phyloP scores from a whole-genome alignment of 176 grass and related monocot species.

The Hordeum marinum region DNA sequence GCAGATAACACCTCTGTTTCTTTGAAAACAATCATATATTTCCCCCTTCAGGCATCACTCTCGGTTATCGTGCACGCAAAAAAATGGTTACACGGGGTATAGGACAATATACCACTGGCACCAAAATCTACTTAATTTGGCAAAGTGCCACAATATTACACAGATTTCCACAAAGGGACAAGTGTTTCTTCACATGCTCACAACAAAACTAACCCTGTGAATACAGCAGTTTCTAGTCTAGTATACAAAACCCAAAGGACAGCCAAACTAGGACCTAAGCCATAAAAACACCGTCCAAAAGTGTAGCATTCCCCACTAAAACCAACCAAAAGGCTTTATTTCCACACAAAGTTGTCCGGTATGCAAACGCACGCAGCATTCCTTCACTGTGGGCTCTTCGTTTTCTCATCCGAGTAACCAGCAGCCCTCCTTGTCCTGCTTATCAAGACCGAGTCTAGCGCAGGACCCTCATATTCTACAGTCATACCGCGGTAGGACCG shows the following conservation, averaged over 20 bases:
- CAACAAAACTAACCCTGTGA: neutral
- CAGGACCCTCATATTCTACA: conserved; percentile 39
- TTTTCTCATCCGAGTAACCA: conserved; percentile 60
- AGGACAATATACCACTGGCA: too few relatives aligned
- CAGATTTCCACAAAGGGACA: neutral
- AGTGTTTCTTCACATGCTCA: neutral
- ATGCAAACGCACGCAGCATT: neutral
- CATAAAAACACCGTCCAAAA: neutral
- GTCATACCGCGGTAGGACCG: conserved; percentile 70
- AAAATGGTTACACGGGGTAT: neutral
- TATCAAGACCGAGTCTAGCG: conserved; percentile 42
- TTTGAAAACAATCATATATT: neutral
- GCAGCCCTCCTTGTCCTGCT: conserved; percentile 68
- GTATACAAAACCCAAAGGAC: neutral
- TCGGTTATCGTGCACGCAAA: neutral
- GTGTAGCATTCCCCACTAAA: neutral
- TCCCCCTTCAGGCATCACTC: neutral
- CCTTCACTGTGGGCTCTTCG: conserved; percentile 1
- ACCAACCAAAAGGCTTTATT: too few relatives aligned
- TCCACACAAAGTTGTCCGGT: neutral
- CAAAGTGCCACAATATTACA: neutral
- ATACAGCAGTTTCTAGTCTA: neutral
- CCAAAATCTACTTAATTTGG: neutral
- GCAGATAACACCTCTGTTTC: neutral
- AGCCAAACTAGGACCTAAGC: neutral